Evolutionary conservation across 2,329 filamentous ascomycete species (phyloP).

Genomic region (Claviceps arundinis): DNA sequence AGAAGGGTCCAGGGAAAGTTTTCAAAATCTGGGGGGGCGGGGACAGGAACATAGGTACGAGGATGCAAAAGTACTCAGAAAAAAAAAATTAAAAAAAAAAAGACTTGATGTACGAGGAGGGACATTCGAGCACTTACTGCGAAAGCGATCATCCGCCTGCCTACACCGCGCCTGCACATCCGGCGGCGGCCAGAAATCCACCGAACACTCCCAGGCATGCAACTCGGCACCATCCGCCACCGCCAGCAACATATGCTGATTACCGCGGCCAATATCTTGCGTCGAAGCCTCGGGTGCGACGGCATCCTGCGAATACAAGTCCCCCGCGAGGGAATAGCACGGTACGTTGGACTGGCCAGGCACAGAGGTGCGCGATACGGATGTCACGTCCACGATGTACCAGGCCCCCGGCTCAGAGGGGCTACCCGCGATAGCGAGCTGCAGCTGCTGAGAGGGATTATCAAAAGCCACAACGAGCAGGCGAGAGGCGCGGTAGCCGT

Average conservation of each 20-base stretch:
- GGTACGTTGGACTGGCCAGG: constrained; percentile 7
- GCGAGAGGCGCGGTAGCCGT: constrained; percentile 3
- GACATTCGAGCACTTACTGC: constrained; percentile 3
- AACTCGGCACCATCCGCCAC: constrained; percentile 8
- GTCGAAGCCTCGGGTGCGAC: too few relatives aligned
- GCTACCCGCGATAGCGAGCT: constrained; percentile 9
- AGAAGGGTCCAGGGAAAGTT: too few relatives aligned
- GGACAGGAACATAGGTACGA: not conserved
- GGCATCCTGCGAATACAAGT: constrained; percentile 5
- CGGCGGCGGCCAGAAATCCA: constrained; percentile 7
- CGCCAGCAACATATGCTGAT: constrained; percentile 8
- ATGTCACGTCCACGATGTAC: constrained; percentile 6
- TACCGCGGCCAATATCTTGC: not conserved
- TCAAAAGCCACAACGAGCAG: constrained; percentile 10
- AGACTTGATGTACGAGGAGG: too few relatives aligned
- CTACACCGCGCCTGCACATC: constrained; percentile 7
- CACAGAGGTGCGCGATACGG: constrained; percentile 2
- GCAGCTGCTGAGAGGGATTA: constrained; percentile 6
- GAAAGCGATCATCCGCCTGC: constrained; percentile 5
- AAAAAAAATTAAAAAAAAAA: not conserved
- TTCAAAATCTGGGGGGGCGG: too few relatives aligned
- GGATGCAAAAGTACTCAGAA: not conserved
- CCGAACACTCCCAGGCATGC: constrained; percentile 10
- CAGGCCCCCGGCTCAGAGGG: constrained; percentile 6
- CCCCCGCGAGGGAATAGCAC: constrained; percentile 10